Base-by-base conservation (phyloP, 345 rosid genomes). In the Lumnitzera racemosa region DNA sequence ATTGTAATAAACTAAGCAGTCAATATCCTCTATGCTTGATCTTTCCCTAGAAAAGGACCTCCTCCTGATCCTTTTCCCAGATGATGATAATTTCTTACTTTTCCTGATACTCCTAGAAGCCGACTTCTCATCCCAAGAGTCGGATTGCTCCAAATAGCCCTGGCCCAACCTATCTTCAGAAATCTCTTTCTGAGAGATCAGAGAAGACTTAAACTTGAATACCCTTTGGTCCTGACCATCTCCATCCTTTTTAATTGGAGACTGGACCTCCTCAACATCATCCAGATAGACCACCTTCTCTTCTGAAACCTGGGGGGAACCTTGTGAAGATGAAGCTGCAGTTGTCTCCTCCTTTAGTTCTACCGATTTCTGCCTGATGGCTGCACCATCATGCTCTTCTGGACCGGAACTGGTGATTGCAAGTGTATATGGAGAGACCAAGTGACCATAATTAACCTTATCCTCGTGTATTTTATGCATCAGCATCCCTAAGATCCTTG, bases 191-290 rank as follows among this genome's bases (percentile, higher is more conserved):
- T 41, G 58, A 0, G 56, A 41, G 55, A 60, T 3, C 41, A 24
- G 12, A 24, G 63, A 62, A 43, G 72, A 70, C 51, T 66, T 80
- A 84, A 87, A 87, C 77, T 78, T 80, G 81, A 83, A 83, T 12
- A 76, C 48, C 53, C 88, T 71, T 54, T 75, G 77, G 56, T 87
- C 94, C 63, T 80, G 83, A 27, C 15, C 51, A 65, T 64, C 62
- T 59, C 49, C 74, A 47, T 78, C 71, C 47, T 59, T 58, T 12
- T 47, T 11, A 16, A 14, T 46, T 17, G 81, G 53, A 54, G 75
- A 72, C 47, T 51, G 65, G 47, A 83, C 59, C 70, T 87, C 94
- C 67, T 76, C 84, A 52, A 81, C 61, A 47, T 80, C 84, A 27
- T 83, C 87, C 6, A 83, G 74, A 57, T 78, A 81, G 23, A 76